These are phyloP conservation scores for Trichomonascus vanleenenianus DNA, from an alignment of 805 yeast species.

Conservation along the genomic window DNA sequence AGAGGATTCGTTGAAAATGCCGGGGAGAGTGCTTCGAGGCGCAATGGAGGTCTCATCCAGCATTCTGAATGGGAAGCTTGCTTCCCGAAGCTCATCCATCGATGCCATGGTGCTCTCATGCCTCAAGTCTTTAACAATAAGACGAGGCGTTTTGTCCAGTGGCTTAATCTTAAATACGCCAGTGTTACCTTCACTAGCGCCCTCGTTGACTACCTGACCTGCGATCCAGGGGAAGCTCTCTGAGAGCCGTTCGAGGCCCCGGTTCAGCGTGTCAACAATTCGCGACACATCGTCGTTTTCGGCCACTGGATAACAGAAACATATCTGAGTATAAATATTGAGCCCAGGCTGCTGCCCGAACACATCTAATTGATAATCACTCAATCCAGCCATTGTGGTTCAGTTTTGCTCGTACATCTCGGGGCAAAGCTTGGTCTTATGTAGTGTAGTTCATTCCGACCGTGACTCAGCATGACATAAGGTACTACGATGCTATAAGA, in stretches of 20 bases:
- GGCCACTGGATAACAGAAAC: too few species aligned
- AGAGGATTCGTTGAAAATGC: neutral
- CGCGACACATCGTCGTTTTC: neutral
- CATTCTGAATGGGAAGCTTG: slow-evolving; percentile 6
- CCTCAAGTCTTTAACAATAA: slow-evolving; percentile 7
- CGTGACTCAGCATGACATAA: too few species aligned
- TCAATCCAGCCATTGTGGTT: too few species aligned
- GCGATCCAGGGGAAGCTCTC: slow-evolving; percentile 10
- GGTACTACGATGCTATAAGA: too few species aligned
- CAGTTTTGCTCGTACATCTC: too few species aligned
- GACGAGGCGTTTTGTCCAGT: slow-evolving; percentile 1
- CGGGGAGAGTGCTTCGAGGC: slow-evolving; percentile 4
- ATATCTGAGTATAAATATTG: too few species aligned
- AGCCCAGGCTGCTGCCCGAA: too few species aligned
- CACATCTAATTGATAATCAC: too few species aligned
- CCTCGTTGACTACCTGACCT: slow-evolving; percentile 7
- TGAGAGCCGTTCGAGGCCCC: slow-evolving; percentile 6
- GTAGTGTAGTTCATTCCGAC: too few species aligned
- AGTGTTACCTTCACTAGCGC: slow-evolving; percentile 1
- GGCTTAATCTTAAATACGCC: slow-evolving; percentile 5
- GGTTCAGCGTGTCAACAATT: neutral
- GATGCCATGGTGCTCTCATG: slow-evolving; percentile 1
- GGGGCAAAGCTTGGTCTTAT: too few species aligned
- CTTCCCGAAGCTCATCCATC: slow-evolving; percentile 1
- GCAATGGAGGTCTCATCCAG: slow-evolving; percentile 8